Conservation (phyloP, 2,329 filamentous ascomycete species). For the Zarea fungicola region DNA sequence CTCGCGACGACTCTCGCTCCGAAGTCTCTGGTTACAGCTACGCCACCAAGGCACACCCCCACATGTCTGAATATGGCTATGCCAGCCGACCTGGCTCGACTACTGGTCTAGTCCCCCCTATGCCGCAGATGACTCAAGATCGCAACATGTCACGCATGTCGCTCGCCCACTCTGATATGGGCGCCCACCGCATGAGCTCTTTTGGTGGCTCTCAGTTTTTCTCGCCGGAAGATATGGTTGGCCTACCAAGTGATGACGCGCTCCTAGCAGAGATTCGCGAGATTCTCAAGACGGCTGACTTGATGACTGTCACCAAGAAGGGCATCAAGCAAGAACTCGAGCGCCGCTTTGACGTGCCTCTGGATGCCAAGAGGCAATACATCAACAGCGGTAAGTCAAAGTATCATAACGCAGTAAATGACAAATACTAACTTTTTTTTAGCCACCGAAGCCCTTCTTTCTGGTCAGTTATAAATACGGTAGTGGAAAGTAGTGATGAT, state of each 20-base stretch:
- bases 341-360: slow-evolving; percentile 76
- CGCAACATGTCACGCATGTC: slow-evolving; percentile 64
- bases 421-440: no score
- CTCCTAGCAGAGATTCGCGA: slow-evolving; percentile 91
- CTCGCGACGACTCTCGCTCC: slow-evolving; percentile 75
- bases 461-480: slow-evolving; percentile 61
- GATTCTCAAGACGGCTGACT: slow-evolving; percentile 82
- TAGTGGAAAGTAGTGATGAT: background rate
- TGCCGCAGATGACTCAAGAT: slow-evolving; percentile 49
- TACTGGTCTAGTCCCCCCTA: slow-evolving; percentile 38
- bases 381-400: slow-evolving; percentile 93
- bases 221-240: slow-evolving; percentile 61
- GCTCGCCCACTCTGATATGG: slow-evolving; percentile 69
- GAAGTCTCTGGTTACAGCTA: slow-evolving; percentile 94
- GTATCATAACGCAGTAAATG: no score
- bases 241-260: slow-evolving; percentile 82
- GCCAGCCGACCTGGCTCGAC: slow-evolving; percentile 53
- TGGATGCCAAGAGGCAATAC: slow-evolving; percentile 86
- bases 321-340: slow-evolving; percentile 92
- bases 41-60: slow-evolving; percentile 71
- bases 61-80: slow-evolving; percentile 65
- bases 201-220: slow-evolving; percentile 57
- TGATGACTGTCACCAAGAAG: slow-evolving; percentile 99
- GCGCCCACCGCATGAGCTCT: slow-evolving; percentile 54
- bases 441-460: slow-evolving; percentile 75